Evolutionary conservation across 2,329 filamentous ascomycete species (phyloP), one percentile per base, ranked within the genome.

Genomic region (Aspergillus thermomutatus): DNA sequence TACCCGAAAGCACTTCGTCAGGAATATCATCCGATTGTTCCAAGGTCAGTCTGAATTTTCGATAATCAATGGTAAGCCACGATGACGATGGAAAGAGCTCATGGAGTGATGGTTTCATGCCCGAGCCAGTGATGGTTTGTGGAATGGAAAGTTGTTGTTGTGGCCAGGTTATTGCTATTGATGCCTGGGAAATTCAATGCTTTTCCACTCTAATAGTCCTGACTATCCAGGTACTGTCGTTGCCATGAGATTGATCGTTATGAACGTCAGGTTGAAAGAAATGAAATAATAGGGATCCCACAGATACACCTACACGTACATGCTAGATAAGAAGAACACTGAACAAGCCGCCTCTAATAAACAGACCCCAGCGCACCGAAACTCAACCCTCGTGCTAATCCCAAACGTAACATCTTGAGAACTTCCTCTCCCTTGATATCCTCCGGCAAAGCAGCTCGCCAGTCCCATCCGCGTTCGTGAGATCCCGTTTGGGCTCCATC

Each of bases 321-420:
- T n/a, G 43, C 43, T 46, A 46, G 21, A 46, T 25, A 23, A 21
- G 23, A 46, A 46, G 23, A 46, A 40, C n/a, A 14, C 11, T 41
- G 26, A 37, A 41, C 45, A 56, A 48, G 41, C 55, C 40, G n/a
- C 19, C 11, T 43, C 48, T 31, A 26, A 53, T 56, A 68, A 56
- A 66, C 60, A 25, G 53, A 58, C 27, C 68, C 69, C 56, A 74
- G 65, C n/a, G 69, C 72, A n/a, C 67, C 68, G 43, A 70, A 66
- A 54, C 72, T 73, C 68, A 95, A 75, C 63, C 94, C 91, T 71
- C 83, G 85, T 14, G 90, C 89, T 67, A 96, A 73, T 2, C 87
- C 89, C 52, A 91, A 72, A 62, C 92, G 83, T 73, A 96, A 70
- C 61, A 87, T 82, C 61, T 82, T 81, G 57, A 96, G 75, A n/a